Base-by-base conservation (phyloP, 1,284 basidiomycete species). In the Trichosporon sp. region DNA sequence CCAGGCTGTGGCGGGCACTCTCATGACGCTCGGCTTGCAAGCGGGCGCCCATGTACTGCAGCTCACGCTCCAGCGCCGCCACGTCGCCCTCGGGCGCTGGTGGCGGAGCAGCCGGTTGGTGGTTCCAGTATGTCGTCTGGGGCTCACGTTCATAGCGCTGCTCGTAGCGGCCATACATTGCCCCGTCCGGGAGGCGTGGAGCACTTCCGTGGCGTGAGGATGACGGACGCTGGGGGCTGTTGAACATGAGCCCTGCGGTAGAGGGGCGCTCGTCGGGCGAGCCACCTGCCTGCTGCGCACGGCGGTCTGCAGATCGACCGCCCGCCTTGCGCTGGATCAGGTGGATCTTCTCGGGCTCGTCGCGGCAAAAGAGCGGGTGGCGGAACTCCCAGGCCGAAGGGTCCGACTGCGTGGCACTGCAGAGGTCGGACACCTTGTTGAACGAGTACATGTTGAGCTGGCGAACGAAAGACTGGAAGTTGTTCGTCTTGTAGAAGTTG, bases 381-480 rank as follows among this genome's bases (percentile, higher is more conserved):
- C 79, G 74, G 62, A 82, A 82, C 68, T 82, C 81, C 81, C 81
- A 81, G 0, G 80, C 77, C n/a, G 76, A 73, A 0, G 77, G 74
- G 34, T 77, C 75, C 19, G 70, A 64, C 1, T 77, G 72, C 8
- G 76, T 72, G 1, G 73, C 71, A 32, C 69, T 66, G 59, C 78
- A 78, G 1, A 80, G 71, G 62, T 82, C 80, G 56, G 79, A 80
- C 23, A 81, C 80, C 72, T 79, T 79, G 69, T 75, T 78, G 71
- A 80, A 80, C 74, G 80, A 81, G 66, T 83, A 83, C 80, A 81
- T 80, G 68, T 80, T 78, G 27, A 81, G 68, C 64, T 82, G 81
- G 7, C 82, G 74, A 6, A 82, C 79, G 63, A 83, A 82, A 7
- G 75, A 78, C 61, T 81, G 78, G 73, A 80, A 82, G 64, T 83